phyloP scores from a whole-genome alignment of 2,329 filamentous ascomycete species.

The Ceratocystis diversiconidia region DNA sequence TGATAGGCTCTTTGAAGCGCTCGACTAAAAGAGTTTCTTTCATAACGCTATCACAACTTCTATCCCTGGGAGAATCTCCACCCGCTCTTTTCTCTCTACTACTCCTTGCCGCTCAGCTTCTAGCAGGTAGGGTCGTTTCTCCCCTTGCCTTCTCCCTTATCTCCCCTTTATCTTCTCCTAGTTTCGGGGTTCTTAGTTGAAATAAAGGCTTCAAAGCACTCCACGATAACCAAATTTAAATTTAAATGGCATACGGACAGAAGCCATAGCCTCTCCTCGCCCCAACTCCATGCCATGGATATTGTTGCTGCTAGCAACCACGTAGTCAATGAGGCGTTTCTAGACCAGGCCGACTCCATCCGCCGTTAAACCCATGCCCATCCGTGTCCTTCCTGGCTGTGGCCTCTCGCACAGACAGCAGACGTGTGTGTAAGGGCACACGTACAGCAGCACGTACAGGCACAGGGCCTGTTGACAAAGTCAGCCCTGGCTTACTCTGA shows the following conservation, averaged over 20 bases:
- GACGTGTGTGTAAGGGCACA: not conserved
- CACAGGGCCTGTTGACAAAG: not conserved
- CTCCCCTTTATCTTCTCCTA: not conserved
- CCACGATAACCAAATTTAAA: not conserved
- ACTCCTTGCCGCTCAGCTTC: not conserved
- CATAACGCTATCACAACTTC: not conserved
- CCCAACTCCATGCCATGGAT: not conserved
- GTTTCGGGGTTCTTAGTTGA: not conserved
- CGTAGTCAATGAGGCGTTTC: not conserved
- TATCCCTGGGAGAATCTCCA: not conserved
- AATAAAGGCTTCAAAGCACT: not conserved
- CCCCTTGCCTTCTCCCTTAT: not conserved
- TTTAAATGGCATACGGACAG: not conserved
- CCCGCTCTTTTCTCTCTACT: not conserved
- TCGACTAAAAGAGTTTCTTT: not conserved
- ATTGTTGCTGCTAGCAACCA: conserved; percentile 3
- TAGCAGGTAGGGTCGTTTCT: not conserved
- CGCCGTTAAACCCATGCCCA: not conserved
- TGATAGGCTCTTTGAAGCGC: not conserved
- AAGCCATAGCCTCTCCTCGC: not conserved
- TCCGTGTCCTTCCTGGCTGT: not conserved
- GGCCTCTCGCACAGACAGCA: conserved; percentile 1
- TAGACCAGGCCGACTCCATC: not conserved
- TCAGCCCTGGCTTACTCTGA: not conserved
- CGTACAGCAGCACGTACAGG: not conserved